These are phyloP conservation scores for Ceratocystis variospora DNA, from an alignment of 2,329 filamentous ascomycete species.

Conservation along the genomic window DNA sequence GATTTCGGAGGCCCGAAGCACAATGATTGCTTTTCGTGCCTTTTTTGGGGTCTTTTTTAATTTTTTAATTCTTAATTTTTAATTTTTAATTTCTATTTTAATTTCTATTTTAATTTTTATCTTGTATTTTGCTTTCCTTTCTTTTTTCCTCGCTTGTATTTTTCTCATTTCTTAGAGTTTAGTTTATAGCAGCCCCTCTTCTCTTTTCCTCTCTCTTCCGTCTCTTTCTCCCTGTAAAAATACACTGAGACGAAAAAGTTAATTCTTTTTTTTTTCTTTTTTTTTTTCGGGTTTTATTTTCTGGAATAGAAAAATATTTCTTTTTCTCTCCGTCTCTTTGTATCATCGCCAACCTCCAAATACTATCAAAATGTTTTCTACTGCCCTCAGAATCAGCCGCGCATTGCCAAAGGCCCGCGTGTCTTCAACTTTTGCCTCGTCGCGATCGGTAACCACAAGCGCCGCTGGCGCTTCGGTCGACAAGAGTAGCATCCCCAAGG, in stretches of 20 bases:
- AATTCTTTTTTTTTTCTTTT: conserved; percentile 4
- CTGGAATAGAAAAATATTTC: background rate
- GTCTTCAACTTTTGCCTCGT: conserved; percentile 34
- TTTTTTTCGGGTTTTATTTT: conserved; percentile 9
- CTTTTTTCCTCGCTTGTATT: background rate
- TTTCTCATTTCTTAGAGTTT: background rate
- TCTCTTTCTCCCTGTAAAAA: too few relatives aligned
- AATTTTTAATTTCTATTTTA: background rate
- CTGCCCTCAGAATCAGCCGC: conserved; percentile 49
- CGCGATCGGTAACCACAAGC: conserved; percentile 82
- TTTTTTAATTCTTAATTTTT: too few relatives aligned
- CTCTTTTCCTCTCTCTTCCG: conserved; percentile 7
- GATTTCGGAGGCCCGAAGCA: too few relatives aligned
- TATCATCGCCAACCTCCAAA: background rate
- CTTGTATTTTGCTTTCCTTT: background rate
- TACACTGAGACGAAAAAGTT: background rate
- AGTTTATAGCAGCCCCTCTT: conserved; percentile 5
- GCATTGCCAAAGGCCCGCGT: conserved; percentile 43
- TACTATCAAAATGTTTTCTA: conserved; percentile 49
- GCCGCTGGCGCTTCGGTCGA: conserved; percentile 84
- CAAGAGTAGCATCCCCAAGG: conserved; percentile 45
- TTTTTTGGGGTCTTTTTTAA: background rate
- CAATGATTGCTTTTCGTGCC: background rate
- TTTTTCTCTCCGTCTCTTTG: conserved; percentile 7
- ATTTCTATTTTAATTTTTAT: background rate